Evolutionary conservation across 495 filamentous ascomycete genomes (phyloP).

Genomic region (Penicillium tannophilum): DNA sequence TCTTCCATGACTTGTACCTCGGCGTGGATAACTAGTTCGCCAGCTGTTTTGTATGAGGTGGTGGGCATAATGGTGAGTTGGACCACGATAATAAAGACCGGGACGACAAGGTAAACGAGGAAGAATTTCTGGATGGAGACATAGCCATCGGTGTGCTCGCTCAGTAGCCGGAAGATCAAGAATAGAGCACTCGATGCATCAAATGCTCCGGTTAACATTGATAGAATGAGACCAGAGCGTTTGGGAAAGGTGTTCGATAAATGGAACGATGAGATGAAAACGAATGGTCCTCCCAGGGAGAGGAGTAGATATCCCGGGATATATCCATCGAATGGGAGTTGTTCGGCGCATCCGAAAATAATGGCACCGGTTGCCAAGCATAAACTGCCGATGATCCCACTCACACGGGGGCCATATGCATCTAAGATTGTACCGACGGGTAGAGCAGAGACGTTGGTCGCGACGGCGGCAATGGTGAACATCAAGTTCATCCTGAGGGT

Average conservation of each 20-base stretch:
- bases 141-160: constrained; percentile 58
- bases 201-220: constrained; percentile 85
- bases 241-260: constrained; percentile 88
- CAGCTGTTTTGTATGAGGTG: constrained; percentile 85
- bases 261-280: constrained; percentile 90
- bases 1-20: constrained; percentile 53
- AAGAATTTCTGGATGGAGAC: constrained; percentile 76
- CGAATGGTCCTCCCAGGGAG: constrained; percentile 83
- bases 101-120: constrained; percentile 73
- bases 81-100: constrained; percentile 64
- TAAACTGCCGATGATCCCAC: constrained; percentile 70
- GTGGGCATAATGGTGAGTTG: constrained; percentile 78
- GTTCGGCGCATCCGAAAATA: constrained; percentile 67
- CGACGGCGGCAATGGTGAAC: constrained; percentile 75
- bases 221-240: constrained; percentile 83
- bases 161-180: constrained; percentile 78
- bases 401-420: constrained; percentile 75
- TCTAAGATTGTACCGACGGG: constrained; percentile 84
- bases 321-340: constrained; percentile 69
- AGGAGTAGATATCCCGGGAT: constrained; percentile 79
- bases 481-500: constrained; percentile 73
- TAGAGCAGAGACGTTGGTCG: constrained; percentile 66
- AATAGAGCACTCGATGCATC: constrained; percentile 89
- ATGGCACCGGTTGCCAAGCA: constrained; percentile 70
- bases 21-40: constrained; percentile 75